Base-by-base conservation (phyloP, 345 rosid genomes). In the Hypericum androsaemum region DNA sequence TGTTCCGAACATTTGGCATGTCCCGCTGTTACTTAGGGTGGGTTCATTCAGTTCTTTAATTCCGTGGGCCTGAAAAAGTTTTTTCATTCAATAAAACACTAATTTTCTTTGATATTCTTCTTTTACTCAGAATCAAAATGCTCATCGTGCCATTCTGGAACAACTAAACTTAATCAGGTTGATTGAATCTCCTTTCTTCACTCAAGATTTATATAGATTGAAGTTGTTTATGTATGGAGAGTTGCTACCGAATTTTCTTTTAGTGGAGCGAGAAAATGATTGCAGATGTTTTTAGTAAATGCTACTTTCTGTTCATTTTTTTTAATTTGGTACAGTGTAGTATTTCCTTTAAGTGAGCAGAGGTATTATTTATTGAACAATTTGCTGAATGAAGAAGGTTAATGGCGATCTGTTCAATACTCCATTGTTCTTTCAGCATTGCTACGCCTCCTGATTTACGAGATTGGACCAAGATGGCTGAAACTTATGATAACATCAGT, bases 101-200 rank as follows among this genome's bases (percentile, higher is more conserved):
- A 56, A 39, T 50, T 42, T 56, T 56, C 47, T 54, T 65, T 62
- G 56, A 54, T 50, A 6, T 50, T 32, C 40, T 16, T 41, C 67
- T 53, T 39, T 66, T 63, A 60, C 60, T 39, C 86, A 90, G 98
- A 84, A 70, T 78, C 98, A 90, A 78, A 84, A 90, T 65, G 96
- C 88, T 46, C 96, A 90, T 74, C 58, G 63, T 53, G 77, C 98
- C 15, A 81, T 90, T 68, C 73, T 87, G 50, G 79, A 75, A 45
- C 98, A 87, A 74, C 77, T 90, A 43, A 68, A 77, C 67, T 68
- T 87, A 58, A 56, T 72, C 57, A 72, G 92, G 96, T 90, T 63
- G 76, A 79, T 66, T 48, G 54, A 57, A 8, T 10, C 41, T 50
- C 32, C 32, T 22, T 22, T 22, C 32, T 22, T 22, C 32, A 22